These are phyloP conservation scores for Thymus quinquecostatus DNA, from an alignment of 257 asterid genomes.

Conservation along the genomic window DNA sequence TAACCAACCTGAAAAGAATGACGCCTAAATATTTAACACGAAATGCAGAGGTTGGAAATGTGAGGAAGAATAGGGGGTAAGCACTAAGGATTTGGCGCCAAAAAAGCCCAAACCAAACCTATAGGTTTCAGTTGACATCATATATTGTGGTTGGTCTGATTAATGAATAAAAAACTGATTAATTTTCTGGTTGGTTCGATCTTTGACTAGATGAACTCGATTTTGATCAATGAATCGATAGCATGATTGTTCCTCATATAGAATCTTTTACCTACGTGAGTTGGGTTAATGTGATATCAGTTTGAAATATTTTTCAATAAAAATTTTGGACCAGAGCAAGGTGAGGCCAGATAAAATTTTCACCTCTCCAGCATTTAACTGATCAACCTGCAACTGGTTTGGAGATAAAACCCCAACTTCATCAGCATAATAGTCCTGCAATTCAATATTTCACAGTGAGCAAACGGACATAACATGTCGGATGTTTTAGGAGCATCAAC, in stretches of 20 bases:
- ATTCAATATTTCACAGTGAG: constrained; percentile 37
- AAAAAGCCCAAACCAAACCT: neutral
- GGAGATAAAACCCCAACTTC: constrained; percentile 98
- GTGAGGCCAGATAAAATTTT: constrained; percentile 34
- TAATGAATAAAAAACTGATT: neutral
- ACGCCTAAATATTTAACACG: constrained; percentile 24
- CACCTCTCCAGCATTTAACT: constrained; percentile 93
- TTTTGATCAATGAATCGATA: neutral
- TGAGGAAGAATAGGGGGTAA: neutral
- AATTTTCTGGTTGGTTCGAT: too few species aligned
- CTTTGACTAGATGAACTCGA: too few species aligned
- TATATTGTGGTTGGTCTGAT: neutral
- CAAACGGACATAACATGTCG: constrained; percentile 19
- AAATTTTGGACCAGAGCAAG: constrained; percentile 21
- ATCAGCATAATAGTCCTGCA: constrained; percentile 95
- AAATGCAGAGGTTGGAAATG: neutral
- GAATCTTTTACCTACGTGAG: neutral
- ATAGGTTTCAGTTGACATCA: neutral
- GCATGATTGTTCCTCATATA: neutral
- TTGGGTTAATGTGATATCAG: neutral
- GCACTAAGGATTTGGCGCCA: neutral
- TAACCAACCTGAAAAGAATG: constrained; percentile 80
- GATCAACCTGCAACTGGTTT: constrained; percentile 82
- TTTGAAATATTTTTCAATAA: neutral
- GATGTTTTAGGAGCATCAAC: constrained; percentile 20